Percentiles rank a stretch among this genome's conserved stretches.
Evolutionary conservation across 225 moss, liverwort and hornwort species (phyloP).

Genomic region (Antitrichia curtipendula): DNA sequence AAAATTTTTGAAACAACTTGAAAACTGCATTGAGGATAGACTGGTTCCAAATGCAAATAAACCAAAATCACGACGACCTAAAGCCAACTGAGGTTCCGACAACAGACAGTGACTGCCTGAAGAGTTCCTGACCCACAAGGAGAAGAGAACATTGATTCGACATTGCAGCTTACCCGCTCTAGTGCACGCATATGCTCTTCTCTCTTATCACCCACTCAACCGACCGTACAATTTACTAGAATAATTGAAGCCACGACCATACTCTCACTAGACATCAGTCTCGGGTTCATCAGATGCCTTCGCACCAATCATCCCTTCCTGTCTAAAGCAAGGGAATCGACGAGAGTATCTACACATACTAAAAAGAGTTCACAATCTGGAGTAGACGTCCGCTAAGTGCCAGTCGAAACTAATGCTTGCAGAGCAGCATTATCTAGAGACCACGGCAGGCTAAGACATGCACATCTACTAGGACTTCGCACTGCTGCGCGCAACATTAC

Average conservation of each 20-base stretch:
- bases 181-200: neutral
- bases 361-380: neutral
- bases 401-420: neutral
- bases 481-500: neutral
- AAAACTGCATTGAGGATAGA: neutral
- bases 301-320: neutral
- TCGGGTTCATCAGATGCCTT: neutral
- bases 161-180: neutral
- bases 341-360: neutral
- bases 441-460: neutral
- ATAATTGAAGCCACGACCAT: neutral
- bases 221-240: neutral
- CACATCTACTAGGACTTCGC: neutral
- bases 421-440: neutral
- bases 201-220: neutral
- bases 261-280: neutral
- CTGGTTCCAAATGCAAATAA: neutral
- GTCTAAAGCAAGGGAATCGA: neutral
- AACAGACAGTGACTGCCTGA: neutral
- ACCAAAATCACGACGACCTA: neutral
- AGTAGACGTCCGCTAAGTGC: neutral
- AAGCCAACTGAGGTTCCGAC: neutral
- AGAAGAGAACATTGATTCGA: neutral
- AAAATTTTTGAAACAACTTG: neutral
- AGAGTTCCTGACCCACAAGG: neutral